Percentiles rank a stretch among this genome's conserved stretches.
These are phyloP conservation scores for Colletotrichum costaricense DNA, from an alignment of 2,329 filamentous ascomycete genomes.

Conservation along the genomic window DNA sequence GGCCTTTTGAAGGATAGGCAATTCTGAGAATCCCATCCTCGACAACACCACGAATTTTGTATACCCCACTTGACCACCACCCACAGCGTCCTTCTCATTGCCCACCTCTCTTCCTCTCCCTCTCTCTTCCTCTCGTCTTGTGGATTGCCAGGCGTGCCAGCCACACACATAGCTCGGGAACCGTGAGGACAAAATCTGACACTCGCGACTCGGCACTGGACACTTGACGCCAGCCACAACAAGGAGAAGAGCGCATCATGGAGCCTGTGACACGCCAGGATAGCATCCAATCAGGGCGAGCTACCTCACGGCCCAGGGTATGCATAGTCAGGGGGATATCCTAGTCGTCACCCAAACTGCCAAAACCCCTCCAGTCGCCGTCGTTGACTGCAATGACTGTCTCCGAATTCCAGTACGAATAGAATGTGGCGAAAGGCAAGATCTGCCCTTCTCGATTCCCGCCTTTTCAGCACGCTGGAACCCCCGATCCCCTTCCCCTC, in stretches of 20 bases:
- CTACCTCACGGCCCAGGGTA: too few species aligned
- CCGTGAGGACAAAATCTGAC: neutral
- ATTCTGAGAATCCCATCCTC: slow-evolving; percentile 25
- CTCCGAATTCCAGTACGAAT: neutral
- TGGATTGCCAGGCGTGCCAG: too few species aligned
- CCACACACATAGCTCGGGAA: too few species aligned
- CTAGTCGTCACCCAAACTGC: neutral
- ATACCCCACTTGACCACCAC: neutral
- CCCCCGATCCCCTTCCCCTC: neutral
- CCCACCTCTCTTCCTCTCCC: neutral
- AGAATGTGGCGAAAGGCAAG: neutral
- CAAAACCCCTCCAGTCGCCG: neutral
- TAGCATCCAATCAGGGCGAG: too few species aligned
- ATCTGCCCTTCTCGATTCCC: neutral
- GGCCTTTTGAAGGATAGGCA: slow-evolving; percentile 6
- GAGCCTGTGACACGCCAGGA: too few species aligned
- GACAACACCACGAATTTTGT: slow-evolving; percentile 7
- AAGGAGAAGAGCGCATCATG: neutral
- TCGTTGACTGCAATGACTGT: neutral
- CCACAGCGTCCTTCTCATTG: neutral
- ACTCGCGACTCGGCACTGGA: neutral
- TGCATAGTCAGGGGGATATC: neutral
- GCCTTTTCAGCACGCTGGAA: neutral
- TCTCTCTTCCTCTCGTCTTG: neutral
- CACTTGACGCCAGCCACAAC: neutral